Conservation (phyloP, 2,329 filamentous ascomycete species). For the Penicillium psychrosexuale region DNA sequence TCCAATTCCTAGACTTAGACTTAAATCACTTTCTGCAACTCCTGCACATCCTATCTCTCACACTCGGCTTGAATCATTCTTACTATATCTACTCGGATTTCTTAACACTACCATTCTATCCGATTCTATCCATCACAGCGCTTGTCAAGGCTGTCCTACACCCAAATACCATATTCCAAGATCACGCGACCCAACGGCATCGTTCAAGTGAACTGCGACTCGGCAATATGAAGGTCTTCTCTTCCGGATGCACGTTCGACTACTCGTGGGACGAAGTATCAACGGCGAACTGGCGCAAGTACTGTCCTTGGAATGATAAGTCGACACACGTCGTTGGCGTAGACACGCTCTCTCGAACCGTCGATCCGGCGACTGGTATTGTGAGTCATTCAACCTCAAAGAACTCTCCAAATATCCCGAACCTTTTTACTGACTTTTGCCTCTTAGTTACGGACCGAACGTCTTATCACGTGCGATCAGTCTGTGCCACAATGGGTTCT, state of each 20-base stretch:
- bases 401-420: background rate
- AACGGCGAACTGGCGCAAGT: slow-evolving; percentile 97
- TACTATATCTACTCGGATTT: background rate
- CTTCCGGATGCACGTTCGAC: slow-evolving; percentile 82
- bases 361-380: slow-evolving; percentile 65
- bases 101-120: background rate
- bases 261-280: slow-evolving; percentile 99
- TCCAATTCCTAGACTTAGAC: slow-evolving; percentile 3
- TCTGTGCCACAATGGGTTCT: slow-evolving; percentile 58
- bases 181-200: background rate
- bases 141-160: background rate
- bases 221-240: slow-evolving; percentile 85
- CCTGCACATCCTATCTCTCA: background rate
- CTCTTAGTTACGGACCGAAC: slow-evolving; percentile 64
- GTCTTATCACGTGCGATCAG: slow-evolving; percentile 54
- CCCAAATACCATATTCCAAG: background rate
- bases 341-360: slow-evolving; percentile 76
- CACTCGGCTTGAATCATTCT: background rate
- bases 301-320: slow-evolving; percentile 98
- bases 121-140: background rate
- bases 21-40: background rate
- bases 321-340: slow-evolving; percentile 95
- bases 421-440: slow-evolving; percentile 10
- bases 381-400: slow-evolving; percentile 45
- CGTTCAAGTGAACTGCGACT: background rate